A percentile compares a stretch with the other conserved stretches of the same genome.
These are phyloP conservation scores for Salvia hispanica DNA, from an alignment of 257 asterid genomes.

Conservation along the genomic window DNA sequence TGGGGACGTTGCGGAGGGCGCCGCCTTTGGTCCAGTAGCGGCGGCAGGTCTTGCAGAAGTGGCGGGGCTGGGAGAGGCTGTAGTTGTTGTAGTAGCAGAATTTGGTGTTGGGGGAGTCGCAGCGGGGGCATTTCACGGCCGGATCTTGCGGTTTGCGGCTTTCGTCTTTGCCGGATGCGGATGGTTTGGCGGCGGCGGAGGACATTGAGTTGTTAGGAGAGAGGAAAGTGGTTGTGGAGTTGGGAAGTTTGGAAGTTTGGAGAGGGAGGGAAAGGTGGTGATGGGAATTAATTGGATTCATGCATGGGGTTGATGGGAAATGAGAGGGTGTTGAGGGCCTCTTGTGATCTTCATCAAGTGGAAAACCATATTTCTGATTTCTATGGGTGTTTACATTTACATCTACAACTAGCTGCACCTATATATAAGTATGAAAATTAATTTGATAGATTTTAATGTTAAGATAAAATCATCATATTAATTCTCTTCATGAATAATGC, in stretches of 20 bases:
- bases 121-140: slow-evolving; percentile 62
- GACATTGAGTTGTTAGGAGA: slow-evolving; percentile 36
- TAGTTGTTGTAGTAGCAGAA: slow-evolving; percentile 80
- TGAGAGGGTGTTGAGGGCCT: slow-evolving; percentile 46
- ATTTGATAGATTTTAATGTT: too few relatives aligned
- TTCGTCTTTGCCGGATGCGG: slow-evolving; percentile 40
- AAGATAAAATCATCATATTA: too few relatives aligned
- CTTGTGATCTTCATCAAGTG: slow-evolving; percentile 69
- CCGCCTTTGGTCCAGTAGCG: slow-evolving; percentile 83
- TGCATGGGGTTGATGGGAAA: slow-evolving; percentile 53
- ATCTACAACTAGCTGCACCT: slow-evolving; percentile 34
- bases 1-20: slow-evolving; percentile 70
- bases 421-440: neutral
- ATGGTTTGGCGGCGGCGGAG: slow-evolving; percentile 19
- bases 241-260: slow-evolving; percentile 42
- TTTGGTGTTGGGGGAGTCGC: slow-evolving; percentile 74
- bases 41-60: slow-evolving; percentile 73
- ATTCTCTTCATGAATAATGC: too few relatives aligned
- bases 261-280: slow-evolving; percentile 42
- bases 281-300: slow-evolving; percentile 52
- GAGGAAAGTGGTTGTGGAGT: slow-evolving; percentile 20
- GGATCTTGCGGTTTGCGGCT: slow-evolving; percentile 43
- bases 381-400: slow-evolving; percentile 30
- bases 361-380: slow-evolving; percentile 4
- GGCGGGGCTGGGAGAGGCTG: slow-evolving; percentile 72